Evolutionary conservation across 495 filamentous ascomycete genomes (phyloP).

Genomic region (Aspergillus ostianus): DNA sequence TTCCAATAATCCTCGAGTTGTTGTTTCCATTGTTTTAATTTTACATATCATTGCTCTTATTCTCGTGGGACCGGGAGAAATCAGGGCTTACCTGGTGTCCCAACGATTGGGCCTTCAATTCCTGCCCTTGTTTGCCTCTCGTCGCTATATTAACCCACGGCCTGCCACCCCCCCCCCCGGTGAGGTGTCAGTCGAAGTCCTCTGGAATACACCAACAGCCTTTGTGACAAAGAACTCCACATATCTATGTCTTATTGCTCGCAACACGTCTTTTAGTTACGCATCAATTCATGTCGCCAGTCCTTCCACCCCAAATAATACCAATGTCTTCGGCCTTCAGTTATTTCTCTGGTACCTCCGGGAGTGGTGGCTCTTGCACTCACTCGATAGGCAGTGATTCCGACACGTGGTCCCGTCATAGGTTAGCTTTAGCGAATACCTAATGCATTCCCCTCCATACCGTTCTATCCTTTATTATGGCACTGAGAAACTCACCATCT

Average conservation of each 20-base stretch:
- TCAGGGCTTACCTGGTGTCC: constrained; percentile 22
- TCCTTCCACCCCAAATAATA: constrained; percentile 32
- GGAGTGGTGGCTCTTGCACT: constrained; percentile 31
- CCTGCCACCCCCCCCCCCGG: not conserved
- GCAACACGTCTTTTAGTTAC: constrained; percentile 5
- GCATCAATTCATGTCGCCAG: constrained; percentile 34
- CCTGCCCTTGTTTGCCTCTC: constrained; percentile 10
- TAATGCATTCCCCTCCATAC: constrained; percentile 9
- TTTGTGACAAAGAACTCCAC: not conserved
- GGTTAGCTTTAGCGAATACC: constrained; percentile 37
- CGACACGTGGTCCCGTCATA: constrained; percentile 41
- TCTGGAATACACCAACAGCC: not conserved
- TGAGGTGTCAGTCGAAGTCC: constrained; percentile 4
- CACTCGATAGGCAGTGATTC: constrained; percentile 34
- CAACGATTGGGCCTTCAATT: constrained; percentile 14
- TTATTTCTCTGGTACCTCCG: constrained; percentile 34
- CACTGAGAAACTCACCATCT: constrained; percentile 29
- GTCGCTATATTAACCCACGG: constrained; percentile 5
- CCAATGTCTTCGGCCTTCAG: constrained; percentile 34
- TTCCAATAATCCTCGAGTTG: not conserved
- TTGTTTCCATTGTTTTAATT: not conserved
- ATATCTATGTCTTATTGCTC: not conserved
- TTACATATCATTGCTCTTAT: not conserved
- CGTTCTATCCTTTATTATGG: constrained; percentile 1
- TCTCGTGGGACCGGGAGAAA: constrained; percentile 16